Percentiles rank a stretch among this genome's conserved stretches.
Evolutionary conservation across 2,329 filamentous ascomycete species (phyloP).

Genomic region (Xylariales sp.): DNA sequence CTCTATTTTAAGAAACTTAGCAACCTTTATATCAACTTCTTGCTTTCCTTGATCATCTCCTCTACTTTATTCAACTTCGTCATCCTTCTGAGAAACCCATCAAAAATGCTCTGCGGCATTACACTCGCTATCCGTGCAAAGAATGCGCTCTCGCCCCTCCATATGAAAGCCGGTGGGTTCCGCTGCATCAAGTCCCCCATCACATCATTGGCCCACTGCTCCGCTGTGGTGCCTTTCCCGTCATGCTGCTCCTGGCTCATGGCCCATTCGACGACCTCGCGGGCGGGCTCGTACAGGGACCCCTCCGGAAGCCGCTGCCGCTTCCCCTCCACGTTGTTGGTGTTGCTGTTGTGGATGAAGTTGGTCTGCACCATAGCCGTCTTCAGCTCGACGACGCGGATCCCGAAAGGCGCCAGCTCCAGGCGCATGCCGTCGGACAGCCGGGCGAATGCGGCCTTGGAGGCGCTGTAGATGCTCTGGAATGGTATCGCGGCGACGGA

Average conservation of each 20-base stretch:
- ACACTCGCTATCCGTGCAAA: constrained; percentile 12
- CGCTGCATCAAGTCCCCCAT: constrained; percentile 11
- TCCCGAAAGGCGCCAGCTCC: constrained; percentile 26
- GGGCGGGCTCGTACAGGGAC: constrained; percentile 19
- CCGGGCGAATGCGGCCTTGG: constrained; percentile 24
- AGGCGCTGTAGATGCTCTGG: constrained; percentile 16
- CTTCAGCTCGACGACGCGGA: constrained; percentile 22
- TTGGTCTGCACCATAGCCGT: constrained; percentile 10
- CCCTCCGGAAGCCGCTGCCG: constrained; percentile 14
- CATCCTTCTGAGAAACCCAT: constrained; percentile 18
- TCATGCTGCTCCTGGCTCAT: constrained; percentile 16
- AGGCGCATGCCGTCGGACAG: constrained; percentile 25
- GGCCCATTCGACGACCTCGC: constrained; percentile 16
- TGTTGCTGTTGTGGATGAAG: constrained; percentile 9
- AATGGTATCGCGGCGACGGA: constrained; percentile 7
- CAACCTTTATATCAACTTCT: too few species aligned
- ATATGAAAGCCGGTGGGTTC: constrained; percentile 17
- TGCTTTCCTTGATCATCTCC: constrained; percentile 10
- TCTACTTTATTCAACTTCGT: constrained; percentile 19
- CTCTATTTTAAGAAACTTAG: too few species aligned
- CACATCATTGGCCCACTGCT: constrained; percentile 19
- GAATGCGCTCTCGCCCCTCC: constrained; percentile 17
- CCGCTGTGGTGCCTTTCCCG: constrained; percentile 12
- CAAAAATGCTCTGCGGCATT: constrained; percentile 16
- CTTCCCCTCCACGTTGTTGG: constrained; percentile 3